Base-by-base conservation (phyloP, 2,329 filamentous ascomycete species). In the Westerdykella aurantiaca region DNA sequence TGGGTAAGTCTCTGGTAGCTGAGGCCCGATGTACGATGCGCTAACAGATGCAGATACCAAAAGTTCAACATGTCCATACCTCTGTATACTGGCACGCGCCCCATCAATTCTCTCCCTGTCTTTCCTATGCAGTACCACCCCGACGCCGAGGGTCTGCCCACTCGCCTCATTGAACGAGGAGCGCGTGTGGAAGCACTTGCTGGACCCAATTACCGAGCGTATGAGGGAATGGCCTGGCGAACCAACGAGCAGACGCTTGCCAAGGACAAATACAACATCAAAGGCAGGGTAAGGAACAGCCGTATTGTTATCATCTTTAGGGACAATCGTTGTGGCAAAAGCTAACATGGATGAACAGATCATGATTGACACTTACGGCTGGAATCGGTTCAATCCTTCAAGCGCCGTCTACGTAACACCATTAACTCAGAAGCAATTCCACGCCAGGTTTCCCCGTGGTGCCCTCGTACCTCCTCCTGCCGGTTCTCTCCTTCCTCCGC, bases 341-440 rank as follows among this genome's bases (percentile, higher is more conserved):
- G 22, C 16, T 29, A n/a, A 29, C 33, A 14, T 12, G 29, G 4
- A 17, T 38, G 12, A 3, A 38, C 67, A 74, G 16, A 70, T 79
- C 21, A 69, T 79, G 34, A 72, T 79, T 37, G 76, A 79, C 47
- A 69, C 70, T 0, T 69, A 74, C 29, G 75, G 73, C 31, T 78
- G 43, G 79, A 80, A 67, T 34, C 60, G 58, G 2, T 77, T 76
- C 58, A 69, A 75, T 31, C 70, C 74, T 0, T 63, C 69, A 45
- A 49, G 60, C 16, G 53, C 63, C 9, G 53, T 72, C 53, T 72
- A 61, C 43, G 62, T 69, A 10, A 56, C 58, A 2, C 63, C 69
- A 4, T 49, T 72, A 34, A 52, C 50, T 6, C 60, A 62, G 34
- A 67, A 64, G 23, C 57, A 64, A 3, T 29, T 29, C 25, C 25